These are phyloP conservation scores for Rhodamnia rubescens DNA, from an alignment of 345 rosid genomes.

Conservation along the genomic window DNA sequence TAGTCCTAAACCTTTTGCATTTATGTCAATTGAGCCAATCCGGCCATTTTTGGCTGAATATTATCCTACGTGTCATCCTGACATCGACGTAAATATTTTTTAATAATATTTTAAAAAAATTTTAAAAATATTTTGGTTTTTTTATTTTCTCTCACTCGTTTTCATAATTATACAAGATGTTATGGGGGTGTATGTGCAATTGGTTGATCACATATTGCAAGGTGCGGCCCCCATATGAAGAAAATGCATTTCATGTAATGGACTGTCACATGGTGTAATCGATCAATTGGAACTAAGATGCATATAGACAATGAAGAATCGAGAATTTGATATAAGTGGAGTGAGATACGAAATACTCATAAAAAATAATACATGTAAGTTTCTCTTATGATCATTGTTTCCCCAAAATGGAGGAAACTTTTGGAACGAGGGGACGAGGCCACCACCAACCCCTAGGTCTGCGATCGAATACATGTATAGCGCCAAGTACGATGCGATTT, in stretches of 20 bases:
- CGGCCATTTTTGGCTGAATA: too few relatives aligned
- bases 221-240: neutral
- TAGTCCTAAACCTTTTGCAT: too few relatives aligned
- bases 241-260: neutral
- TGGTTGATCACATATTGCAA: neutral
- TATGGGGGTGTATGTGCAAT: neutral
- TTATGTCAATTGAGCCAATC: too few relatives aligned
- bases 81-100: too few relatives aligned
- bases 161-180: neutral
- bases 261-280: fast-evolving
- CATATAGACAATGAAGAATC: too few relatives aligned
- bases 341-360: too few relatives aligned
- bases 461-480: neutral
- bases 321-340: too few relatives aligned
- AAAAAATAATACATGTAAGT: too few relatives aligned
- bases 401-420: neutral
- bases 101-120: too few relatives aligned
- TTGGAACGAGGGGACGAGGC: neutral
- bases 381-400: too few relatives aligned
- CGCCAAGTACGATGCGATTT: neutral
- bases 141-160: neutral
- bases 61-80: too few relatives aligned
- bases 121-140: too few relatives aligned
- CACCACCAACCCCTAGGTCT: neutral
- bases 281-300: neutral